Conservation (phyloP, 2,329 filamentous ascomycete species). For the Claviceps capensis region DNA sequence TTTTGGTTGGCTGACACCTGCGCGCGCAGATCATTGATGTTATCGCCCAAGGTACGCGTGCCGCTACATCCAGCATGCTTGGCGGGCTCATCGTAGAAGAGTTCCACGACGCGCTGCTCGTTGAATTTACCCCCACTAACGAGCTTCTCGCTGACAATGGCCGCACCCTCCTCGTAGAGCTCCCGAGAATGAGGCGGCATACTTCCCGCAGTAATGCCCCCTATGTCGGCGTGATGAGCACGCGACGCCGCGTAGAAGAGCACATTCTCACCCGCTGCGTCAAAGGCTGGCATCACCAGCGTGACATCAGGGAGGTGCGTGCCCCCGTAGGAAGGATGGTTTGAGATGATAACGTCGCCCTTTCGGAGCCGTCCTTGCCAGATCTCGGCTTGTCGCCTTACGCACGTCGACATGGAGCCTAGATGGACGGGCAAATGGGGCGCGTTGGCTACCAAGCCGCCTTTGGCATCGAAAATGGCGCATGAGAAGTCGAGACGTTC, state of each 20-base stretch:
- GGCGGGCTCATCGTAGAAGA: conserved; percentile 61
- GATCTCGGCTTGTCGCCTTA: conserved; percentile 63
- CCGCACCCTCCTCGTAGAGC: conserved; percentile 48
- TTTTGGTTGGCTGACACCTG: conserved; percentile 78
- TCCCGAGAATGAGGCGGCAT: conserved; percentile 65
- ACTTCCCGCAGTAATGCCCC: conserved; percentile 64
- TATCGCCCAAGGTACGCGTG: conserved; percentile 65
- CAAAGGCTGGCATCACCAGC: conserved; percentile 67
- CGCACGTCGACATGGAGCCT: conserved; percentile 72
- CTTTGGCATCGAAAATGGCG: conserved; percentile 62
- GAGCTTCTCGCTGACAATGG: conserved; percentile 53
- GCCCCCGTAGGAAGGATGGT: conserved; percentile 71
- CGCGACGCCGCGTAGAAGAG: conserved; percentile 72
- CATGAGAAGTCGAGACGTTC: conserved; percentile 74
- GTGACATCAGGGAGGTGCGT: conserved; percentile 77
- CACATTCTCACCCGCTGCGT: conserved; percentile 48
- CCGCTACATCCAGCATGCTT: conserved; percentile 64
- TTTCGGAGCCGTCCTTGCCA: conserved; percentile 66
- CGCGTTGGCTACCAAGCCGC: conserved; percentile 64
- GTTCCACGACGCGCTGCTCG: conserved; percentile 59
- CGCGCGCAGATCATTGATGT: conserved; percentile 71
- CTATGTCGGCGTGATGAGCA: conserved; percentile 76
- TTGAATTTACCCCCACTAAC: conserved; percentile 67
- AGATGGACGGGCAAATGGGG: conserved; percentile 72
- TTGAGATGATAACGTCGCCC: conserved; percentile 71